A percentile compares a stretch with the other conserved stretches of the same genome.
Evolutionary conservation across 2,329 filamentous ascomycete genomes (phyloP).

Genomic region (Decorospora gaudefroyi): DNA sequence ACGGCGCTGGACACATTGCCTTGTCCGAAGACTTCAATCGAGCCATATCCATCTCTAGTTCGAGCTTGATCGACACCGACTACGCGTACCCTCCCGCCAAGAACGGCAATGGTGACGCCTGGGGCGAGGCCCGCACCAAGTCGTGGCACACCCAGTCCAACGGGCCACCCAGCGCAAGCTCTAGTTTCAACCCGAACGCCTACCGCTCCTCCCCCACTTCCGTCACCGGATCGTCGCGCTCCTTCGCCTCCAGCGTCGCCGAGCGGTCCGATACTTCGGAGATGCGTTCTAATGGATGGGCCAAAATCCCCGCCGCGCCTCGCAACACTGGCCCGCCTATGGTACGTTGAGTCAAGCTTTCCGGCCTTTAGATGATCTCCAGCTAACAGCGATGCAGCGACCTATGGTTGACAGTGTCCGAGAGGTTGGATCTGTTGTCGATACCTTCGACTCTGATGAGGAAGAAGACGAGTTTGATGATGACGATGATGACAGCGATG

Average conservation of each 20-base stretch:
- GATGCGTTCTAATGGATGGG: conserved; percentile 25
- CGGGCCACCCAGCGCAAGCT: conserved; percentile 11
- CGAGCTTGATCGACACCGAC: conserved; percentile 30
- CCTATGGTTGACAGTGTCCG: conserved; percentile 14
- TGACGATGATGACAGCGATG: conserved; percentile 47
- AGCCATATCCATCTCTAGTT: conserved; percentile 20
- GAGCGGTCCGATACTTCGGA: conserved; percentile 28
- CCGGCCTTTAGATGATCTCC: no score
- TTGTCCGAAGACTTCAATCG: conserved; percentile 23
- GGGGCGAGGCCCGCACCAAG: conserved; percentile 19
- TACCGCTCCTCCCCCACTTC: conserved; percentile 24
- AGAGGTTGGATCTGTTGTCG: conserved; percentile 3
- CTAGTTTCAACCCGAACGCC: conserved; percentile 25
- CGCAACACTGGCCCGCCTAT: conserved; percentile 1
- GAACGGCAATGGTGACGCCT: conserved; percentile 11
- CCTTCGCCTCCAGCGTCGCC: conserved; percentile 32
- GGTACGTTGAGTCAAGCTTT: conserved; percentile 21
- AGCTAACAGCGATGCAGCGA: conserved; percentile 15
- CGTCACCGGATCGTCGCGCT: conserved; percentile 17
- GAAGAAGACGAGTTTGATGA: conserved; percentile 54
- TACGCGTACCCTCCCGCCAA: conserved; percentile 10
- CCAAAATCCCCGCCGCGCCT: conserved; percentile 37
- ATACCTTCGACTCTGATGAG: conserved; percentile 28
- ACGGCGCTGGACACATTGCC: conserved; percentile 17
- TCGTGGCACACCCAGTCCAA: conserved; percentile 35